Conservation (phyloP, 2,329 filamentous ascomycete species). For the Neoscytalidium dimidiatum region DNA sequence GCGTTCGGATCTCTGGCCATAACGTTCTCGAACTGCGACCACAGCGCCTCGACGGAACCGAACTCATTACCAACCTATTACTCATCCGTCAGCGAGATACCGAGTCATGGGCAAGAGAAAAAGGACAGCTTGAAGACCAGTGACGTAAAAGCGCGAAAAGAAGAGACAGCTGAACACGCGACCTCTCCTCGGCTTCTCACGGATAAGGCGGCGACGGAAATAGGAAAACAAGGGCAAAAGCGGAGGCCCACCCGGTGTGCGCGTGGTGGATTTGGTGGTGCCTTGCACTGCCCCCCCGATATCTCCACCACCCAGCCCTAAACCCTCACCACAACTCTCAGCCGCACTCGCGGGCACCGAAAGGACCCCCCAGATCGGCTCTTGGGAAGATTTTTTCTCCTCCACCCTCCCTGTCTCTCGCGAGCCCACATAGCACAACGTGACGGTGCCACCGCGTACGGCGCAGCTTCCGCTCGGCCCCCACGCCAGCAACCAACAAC, state of each 20-base stretch:
- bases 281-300: not conserved
- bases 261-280: not conserved
- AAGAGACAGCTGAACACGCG: not conserved
- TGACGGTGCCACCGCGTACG: too few relatives aligned
- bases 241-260: not conserved
- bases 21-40: conserved; percentile 95
- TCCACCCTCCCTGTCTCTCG: not conserved
- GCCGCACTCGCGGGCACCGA: not conserved
- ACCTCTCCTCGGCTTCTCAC: not conserved
- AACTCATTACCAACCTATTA: conserved; percentile 88
- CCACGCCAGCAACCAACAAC: too few relatives aligned
- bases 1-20: conserved; percentile 63
- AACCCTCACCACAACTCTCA: not conserved
- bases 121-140: not conserved
- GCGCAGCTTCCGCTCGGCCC: too few relatives aligned
- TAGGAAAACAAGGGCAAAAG: not conserved
- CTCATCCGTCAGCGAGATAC: not conserved
- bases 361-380: not conserved
- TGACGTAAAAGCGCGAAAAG: not conserved
- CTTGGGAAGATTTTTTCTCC: not conserved
- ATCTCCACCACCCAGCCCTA: not conserved
- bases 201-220: not conserved
- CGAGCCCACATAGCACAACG: too few relatives aligned
- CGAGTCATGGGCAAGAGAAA: not conserved
- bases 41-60: conserved; percentile 91